phyloP scores from a whole-genome alignment of 495 filamentous ascomycete genomes.

The Aspergillus cristatus region DNA sequence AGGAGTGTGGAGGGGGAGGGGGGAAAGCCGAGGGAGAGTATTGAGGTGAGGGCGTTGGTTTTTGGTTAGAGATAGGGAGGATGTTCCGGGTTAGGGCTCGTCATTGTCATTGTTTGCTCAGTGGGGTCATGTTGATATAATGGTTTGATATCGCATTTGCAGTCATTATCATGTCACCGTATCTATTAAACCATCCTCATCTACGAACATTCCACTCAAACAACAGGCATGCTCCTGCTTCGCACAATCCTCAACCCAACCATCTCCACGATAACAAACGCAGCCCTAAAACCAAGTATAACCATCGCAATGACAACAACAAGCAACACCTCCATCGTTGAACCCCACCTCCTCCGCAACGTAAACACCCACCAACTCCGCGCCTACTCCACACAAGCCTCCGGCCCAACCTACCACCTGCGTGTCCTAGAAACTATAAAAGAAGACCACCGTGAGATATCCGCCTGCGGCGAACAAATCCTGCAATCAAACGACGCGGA shows the following conservation, averaged over 20 bases:
- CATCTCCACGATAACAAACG: no score
- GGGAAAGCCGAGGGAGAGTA: constrained; percentile 62
- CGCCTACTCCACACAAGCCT: neutral
- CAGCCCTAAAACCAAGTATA: no score
- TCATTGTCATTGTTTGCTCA: neutral
- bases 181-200: no score
- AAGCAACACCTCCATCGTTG: neutral
- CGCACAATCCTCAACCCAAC: no score
- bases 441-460: constrained; percentile 54
- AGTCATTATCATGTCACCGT: no score
- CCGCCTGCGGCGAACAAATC: constrained; percentile 50
- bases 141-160: no score
- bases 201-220: no score
- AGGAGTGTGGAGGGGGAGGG: constrained; percentile 50
- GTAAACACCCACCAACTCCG: neutral
- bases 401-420: neutral
- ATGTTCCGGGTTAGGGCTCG: no score
- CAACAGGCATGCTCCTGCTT: no score
- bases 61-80: constrained; percentile 73
- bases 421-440: constrained; percentile 44
- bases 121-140: no score
- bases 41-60: constrained; percentile 77
- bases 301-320: no score
- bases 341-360: neutral
- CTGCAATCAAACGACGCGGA: constrained; percentile 36